phyloP scores from a whole-genome alignment of 2,329 filamentous ascomycete genomes.

The Mariannaea elegans region DNA sequence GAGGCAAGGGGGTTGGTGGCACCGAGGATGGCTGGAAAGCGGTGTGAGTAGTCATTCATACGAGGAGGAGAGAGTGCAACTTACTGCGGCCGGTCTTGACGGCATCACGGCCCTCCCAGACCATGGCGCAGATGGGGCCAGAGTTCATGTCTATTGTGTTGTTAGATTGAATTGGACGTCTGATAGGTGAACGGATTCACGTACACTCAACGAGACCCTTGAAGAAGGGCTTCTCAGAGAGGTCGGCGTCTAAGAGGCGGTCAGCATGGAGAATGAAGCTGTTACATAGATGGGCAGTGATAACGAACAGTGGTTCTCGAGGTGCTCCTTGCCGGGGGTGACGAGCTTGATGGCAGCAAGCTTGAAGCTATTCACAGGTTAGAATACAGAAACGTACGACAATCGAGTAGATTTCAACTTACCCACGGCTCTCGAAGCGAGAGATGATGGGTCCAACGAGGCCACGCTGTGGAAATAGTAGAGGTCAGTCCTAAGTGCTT shows the following conservation, averaged over 20 bases:
- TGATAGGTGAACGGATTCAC: constrained; percentile 43
- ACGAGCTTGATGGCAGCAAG: constrained; percentile 97
- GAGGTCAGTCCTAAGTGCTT: constrained; percentile 28
- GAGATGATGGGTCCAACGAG: constrained; percentile 97
- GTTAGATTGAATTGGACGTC: constrained; percentile 18
- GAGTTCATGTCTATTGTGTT: constrained; percentile 82
- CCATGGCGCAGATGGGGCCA: constrained; percentile 98
- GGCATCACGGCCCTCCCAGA: constrained; percentile 98
- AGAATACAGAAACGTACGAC: constrained; percentile 26
- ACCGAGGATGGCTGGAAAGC: constrained; percentile 79
- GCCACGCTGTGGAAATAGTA: constrained; percentile 76
- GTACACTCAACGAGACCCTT: constrained; percentile 88
- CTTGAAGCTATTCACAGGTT: constrained; percentile 77
- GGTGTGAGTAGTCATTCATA: constrained; percentile 28
- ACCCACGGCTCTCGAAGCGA: constrained; percentile 97
- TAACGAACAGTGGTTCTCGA: constrained; percentile 89
- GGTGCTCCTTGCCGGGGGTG: constrained; percentile 89
- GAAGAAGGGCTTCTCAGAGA: constrained; percentile 97
- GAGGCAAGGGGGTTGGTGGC: constrained; percentile 98
- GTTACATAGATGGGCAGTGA: constrained; percentile 9
- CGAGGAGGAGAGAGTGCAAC: constrained; percentile 43
- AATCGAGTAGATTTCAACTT: constrained; percentile 44
- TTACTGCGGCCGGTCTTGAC: constrained; percentile 96
- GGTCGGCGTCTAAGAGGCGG: constrained; percentile 74
- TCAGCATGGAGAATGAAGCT: constrained; percentile 36